A percentile compares a stretch with the other conserved stretches of the same genome.
Conservation (phyloP, 169 alveolate species). For the Perkinsus marinus region DNA sequence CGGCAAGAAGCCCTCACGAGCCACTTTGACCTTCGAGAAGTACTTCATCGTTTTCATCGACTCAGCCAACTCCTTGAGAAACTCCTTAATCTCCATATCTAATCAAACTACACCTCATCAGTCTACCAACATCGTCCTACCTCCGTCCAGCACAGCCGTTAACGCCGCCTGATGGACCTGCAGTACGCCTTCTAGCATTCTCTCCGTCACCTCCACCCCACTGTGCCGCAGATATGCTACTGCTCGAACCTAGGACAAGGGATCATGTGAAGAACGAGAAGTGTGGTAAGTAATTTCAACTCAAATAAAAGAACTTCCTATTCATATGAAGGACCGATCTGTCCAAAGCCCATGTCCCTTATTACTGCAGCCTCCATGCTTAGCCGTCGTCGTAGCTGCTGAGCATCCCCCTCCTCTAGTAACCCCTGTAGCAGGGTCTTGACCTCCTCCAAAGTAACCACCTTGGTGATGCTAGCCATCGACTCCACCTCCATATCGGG, state of each 20-base stretch:
- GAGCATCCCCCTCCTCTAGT: not conserved
- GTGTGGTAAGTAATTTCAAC: no score
- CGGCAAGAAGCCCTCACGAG: not conserved
- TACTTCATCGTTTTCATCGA: not conserved
- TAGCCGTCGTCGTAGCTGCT: no score
- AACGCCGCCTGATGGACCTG: not conserved
- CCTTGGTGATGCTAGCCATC: not conserved
- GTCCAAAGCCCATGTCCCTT: not conserved
- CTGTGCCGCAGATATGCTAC: not conserved
- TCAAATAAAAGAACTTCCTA: no score
- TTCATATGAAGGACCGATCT: not conserved
- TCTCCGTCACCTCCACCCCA: not conserved
- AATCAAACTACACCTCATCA: not conserved
- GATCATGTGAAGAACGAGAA: not conserved
- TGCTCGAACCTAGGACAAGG: not conserved
- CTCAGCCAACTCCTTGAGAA: not conserved
- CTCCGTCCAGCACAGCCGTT: not conserved
- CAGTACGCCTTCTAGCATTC: not conserved
- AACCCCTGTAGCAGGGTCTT: not conserved
- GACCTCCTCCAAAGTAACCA: not conserved
- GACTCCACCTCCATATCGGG: not conserved
- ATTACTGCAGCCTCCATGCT: not conserved
- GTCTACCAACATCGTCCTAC: not conserved
- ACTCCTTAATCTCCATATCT: not conserved
- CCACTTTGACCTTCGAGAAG: not conserved